Conservation (phyloP, 352 stramenopile genomes). For the Phytophthora cryptogea region DNA sequence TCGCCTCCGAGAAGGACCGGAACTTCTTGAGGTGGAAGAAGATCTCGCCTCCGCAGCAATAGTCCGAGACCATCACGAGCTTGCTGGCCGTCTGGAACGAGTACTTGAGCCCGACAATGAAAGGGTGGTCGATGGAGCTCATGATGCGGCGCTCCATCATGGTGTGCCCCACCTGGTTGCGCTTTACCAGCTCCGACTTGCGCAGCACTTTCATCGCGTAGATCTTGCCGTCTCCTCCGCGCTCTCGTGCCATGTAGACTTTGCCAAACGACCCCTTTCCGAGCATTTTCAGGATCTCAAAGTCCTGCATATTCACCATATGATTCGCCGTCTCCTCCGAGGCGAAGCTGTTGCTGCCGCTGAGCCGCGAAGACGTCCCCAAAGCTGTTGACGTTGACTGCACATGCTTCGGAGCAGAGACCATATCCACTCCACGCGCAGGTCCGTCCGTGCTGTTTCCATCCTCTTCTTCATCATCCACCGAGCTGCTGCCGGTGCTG, state of each 20-base stretch:
- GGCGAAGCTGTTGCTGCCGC: slow-evolving; percentile 26
- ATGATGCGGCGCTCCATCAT: slow-evolving; percentile 91
- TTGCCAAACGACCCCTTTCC: slow-evolving; percentile 97
- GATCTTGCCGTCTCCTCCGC: slow-evolving; percentile 63
- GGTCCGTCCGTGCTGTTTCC: slow-evolving; percentile 51
- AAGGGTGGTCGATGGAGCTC: slow-evolving; percentile 94
- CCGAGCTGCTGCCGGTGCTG: slow-evolving; percentile 37
- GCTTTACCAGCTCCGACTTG: slow-evolving; percentile 89
- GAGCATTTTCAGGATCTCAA: slow-evolving; percentile 98
- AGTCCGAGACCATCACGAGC: slow-evolving; percentile 92
- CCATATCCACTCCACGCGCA: slow-evolving; percentile 29
- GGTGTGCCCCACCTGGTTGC: slow-evolving; percentile 87
- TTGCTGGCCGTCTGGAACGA: slow-evolving; percentile 92
- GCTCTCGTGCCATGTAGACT: slow-evolving; percentile 96
- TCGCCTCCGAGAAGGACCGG: slow-evolving; percentile 87
- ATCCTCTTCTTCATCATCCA: slow-evolving; percentile 67
- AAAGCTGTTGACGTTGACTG: slow-evolving; percentile 36
- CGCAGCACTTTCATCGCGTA: slow-evolving; percentile 90
- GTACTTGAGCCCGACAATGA: slow-evolving; percentile 95
- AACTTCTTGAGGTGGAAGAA: slow-evolving; percentile 94
- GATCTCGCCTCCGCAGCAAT: slow-evolving; percentile 90
- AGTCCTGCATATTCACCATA: slow-evolving; percentile 83
- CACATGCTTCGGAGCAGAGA: slow-evolving; percentile 31
- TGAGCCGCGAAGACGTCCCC: slow-evolving; percentile 25
- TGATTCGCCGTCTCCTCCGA: slow-evolving; percentile 30